Percentiles rank a stretch among this genome's conserved stretches.
Evolutionary conservation across 257 asterid species (phyloP).

Genomic region (Nicotiana knightiana): DNA sequence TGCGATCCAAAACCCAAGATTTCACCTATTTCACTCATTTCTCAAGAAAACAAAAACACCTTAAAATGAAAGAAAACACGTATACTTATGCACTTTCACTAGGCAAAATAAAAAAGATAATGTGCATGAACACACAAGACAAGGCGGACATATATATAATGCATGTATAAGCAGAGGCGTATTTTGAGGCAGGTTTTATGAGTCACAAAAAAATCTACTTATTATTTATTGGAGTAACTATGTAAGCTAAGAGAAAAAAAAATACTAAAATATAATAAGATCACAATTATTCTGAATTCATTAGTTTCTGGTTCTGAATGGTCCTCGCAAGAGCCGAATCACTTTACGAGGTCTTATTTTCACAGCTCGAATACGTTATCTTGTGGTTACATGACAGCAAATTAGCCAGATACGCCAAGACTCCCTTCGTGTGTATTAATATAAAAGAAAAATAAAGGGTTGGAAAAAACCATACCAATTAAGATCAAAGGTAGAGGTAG

Average conservation of each 20-base stretch:
- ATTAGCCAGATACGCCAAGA: too few relatives aligned
- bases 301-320: too few relatives aligned
- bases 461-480: slow-evolving; percentile 12
- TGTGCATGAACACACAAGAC: neutral
- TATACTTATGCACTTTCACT: neutral
- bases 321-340: too few relatives aligned
- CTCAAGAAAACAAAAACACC: neutral
- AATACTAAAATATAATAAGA: neutral
- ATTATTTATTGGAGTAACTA: neutral
- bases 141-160: neutral
- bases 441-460: slow-evolving; percentile 2
- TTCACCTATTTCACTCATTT: slow-evolving; percentile 35
- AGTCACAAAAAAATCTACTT: neutral
- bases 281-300: neutral
- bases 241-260: neutral
- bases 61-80: neutral
- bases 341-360: too few relatives aligned
- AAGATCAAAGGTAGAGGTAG: neutral
- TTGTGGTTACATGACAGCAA: too few relatives aligned
- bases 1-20: slow-evolving; percentile 50
- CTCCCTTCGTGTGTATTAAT: too few relatives aligned
- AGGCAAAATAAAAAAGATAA: neutral
- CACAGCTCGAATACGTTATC: too few relatives aligned
- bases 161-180: slow-evolving; percentile 3
- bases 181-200: neutral